Evolutionary conservation across 2,329 filamentous ascomycete genomes (phyloP).

Genomic region (Camptophora hylomeconis): DNA sequence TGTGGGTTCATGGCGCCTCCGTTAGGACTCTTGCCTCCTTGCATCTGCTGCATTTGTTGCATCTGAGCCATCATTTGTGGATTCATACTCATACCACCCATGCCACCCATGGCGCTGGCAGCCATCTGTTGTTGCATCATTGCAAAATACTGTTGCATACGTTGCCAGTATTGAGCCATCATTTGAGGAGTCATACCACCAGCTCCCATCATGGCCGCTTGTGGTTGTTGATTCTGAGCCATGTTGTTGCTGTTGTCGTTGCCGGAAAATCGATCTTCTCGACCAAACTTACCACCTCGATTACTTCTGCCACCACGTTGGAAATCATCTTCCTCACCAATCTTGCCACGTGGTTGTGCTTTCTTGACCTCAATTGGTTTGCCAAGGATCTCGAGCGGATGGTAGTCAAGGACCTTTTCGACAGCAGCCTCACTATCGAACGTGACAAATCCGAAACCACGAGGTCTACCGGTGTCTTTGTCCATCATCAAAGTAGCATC

Average conservation of each 20-base stretch:
- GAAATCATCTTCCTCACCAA: conserved; percentile 73
- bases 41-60: conserved; percentile 47
- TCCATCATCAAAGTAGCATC: conserved; percentile 99
- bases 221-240: conserved; percentile 31
- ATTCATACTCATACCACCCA: conserved; percentile 43
- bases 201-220: conserved; percentile 21
- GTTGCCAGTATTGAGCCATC: conserved; percentile 97
- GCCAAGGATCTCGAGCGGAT: conserved; percentile 76
- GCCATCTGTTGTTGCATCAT: conserved; percentile 92
- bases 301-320: conserved; percentile 40
- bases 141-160: conserved; percentile 94
- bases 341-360: conserved; percentile 85
- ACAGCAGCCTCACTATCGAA: conserved; percentile 95
- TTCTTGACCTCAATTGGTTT: conserved; percentile 98
- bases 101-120: conserved; percentile 44
- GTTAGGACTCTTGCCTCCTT: conserved; percentile 19
- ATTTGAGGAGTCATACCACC: conserved; percentile 81
- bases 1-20: conserved; percentile 21
- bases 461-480: conserved; percentile 92
- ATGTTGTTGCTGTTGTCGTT: conserved; percentile 29
- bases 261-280: conserved; percentile 27
- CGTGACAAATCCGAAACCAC: conserved; percentile 95
- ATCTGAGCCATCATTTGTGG: conserved; percentile 38
- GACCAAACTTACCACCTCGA: conserved; percentile 21
- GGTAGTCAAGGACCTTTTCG: conserved; percentile 68